Percentiles rank a stretch among this genome's conserved stretches.
Conservation (phyloP, 1,139 yeast species). For the Suhomyces panamericanus region DNA sequence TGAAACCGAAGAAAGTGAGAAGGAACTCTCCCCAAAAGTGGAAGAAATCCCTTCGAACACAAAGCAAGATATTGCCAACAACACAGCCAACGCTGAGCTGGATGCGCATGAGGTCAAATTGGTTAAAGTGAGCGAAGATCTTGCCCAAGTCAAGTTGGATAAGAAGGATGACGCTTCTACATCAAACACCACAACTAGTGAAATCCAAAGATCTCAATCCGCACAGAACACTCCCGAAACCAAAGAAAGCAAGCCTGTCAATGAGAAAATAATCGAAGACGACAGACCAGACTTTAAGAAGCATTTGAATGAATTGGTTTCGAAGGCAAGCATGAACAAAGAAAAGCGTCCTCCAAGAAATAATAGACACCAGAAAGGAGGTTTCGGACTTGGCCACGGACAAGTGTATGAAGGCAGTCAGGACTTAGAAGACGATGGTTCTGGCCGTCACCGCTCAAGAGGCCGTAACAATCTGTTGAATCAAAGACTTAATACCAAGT, state of each 20-base stretch:
- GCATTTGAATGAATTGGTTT: conserved; percentile 32
- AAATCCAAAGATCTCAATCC: no score
- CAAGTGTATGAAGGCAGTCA: background rate
- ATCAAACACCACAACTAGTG: no score
- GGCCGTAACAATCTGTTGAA: background rate
- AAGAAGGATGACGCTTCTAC: no score
- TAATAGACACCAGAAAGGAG: background rate
- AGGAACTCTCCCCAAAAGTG: background rate
- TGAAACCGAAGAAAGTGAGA: no score
- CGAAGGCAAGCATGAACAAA: conserved; percentile 14
- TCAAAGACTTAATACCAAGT: conserved; percentile 1
- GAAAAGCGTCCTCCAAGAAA: conserved; percentile 8
- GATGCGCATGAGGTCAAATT: background rate
- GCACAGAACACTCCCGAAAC: no score
- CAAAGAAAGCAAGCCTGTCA: background rate
- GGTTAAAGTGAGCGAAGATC: background rate
- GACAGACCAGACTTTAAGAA: conserved; percentile 38
- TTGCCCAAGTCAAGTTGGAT: background rate
- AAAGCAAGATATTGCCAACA: no score
- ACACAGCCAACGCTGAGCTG: background rate
- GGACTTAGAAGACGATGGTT: background rate
- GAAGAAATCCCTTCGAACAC: background rate
- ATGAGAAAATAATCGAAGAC: conserved; percentile 9
- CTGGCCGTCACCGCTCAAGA: conserved; percentile 4
- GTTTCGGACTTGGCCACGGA: background rate